phyloP scores from a whole-genome alignment of 2,329 filamentous ascomycete species.

The Verticillium tricorpus region DNA sequence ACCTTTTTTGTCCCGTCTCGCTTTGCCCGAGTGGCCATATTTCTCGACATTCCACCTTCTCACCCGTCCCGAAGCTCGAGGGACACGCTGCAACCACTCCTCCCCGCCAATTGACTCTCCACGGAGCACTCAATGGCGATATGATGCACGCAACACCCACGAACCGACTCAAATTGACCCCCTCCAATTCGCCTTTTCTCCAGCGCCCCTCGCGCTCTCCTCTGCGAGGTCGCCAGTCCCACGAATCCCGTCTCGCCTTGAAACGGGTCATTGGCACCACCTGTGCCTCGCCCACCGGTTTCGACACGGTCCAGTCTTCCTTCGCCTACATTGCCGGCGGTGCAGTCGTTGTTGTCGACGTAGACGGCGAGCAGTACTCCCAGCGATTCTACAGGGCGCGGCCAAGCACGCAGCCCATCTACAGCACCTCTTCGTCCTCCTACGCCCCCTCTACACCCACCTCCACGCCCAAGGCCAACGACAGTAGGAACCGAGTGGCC shows the following conservation, averaged over 20 bases:
- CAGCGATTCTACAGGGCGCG: conserved; percentile 91
- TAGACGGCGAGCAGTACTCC: conserved; percentile 62
- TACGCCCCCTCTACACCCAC: conserved; percentile 46
- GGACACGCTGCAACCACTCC: neutral
- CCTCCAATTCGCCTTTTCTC: conserved; percentile 70
- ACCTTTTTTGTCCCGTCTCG: neutral
- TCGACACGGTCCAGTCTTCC: conserved; percentile 71
- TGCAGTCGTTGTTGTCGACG: conserved; percentile 82
- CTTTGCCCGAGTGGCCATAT: neutral
- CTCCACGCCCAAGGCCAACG: conserved; percentile 57
- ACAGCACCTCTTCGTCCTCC: conserved; percentile 40
- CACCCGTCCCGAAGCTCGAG: neutral
- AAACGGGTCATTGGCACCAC: conserved; percentile 89
- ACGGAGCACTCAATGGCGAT: conserved; percentile 39
- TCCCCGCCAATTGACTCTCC: neutral
- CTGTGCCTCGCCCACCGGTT: conserved; percentile 76
- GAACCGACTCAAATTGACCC: conserved; percentile 64
- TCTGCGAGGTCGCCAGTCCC: conserved; percentile 38
- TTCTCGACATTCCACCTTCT: neutral
- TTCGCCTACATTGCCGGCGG: conserved; percentile 94
- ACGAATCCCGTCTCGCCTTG: conserved; percentile 63
- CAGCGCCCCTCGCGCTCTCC: conserved; percentile 61
- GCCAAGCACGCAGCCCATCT: conserved; percentile 66
- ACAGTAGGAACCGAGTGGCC: conserved; percentile 55
- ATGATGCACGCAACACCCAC: conserved; percentile 57